Percentiles rank a stretch among this genome's conserved stretches.
phyloP scores from a whole-genome alignment of 2,329 filamentous ascomycete genomes.

The Xenoacremonium recifei region DNA sequence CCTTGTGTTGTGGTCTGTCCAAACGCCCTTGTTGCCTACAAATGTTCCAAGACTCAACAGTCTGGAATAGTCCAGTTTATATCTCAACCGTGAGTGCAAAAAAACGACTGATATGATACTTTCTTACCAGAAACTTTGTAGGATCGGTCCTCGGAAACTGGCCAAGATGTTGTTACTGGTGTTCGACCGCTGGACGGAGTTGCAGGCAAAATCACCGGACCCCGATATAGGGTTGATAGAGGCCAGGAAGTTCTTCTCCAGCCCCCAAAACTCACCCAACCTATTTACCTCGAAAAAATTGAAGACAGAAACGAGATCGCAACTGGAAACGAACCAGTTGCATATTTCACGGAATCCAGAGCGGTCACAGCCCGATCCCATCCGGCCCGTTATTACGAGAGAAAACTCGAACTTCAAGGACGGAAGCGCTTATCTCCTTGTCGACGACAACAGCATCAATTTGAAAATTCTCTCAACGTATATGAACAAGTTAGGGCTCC shows the following conservation, averaged over 20 bases:
- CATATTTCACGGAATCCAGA: no score
- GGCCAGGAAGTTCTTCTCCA: not conserved
- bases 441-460: slow-evolving; percentile 43
- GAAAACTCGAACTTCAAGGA: not conserved
- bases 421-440: slow-evolving; percentile 25
- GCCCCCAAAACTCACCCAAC: no score
- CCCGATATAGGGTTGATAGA: not conserved
- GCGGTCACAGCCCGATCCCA: not conserved
- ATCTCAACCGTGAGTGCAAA: slow-evolving; percentile 37
- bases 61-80: slow-evolving; percentile 35
- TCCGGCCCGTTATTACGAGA: not conserved
- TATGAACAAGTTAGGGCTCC: slow-evolving; percentile 32
- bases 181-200: slow-evolving; percentile 25
- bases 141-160: slow-evolving; percentile 37
- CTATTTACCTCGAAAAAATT: slow-evolving; percentile 1
- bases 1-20: slow-evolving; percentile 33
- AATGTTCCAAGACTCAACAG: slow-evolving; percentile 15
- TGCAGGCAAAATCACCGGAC: not conserved
- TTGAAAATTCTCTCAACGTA: slow-evolving; percentile 32
- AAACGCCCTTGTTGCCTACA: slow-evolving; percentile 30
- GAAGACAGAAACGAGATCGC: not conserved
- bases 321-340: not conserved
- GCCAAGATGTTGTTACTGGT: slow-evolving; percentile 30
- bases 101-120: no score
- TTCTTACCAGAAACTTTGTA: no score